phyloP scores from a whole-genome alignment of 306 rosid species.

The Acacia melanoxylon region DNA sequence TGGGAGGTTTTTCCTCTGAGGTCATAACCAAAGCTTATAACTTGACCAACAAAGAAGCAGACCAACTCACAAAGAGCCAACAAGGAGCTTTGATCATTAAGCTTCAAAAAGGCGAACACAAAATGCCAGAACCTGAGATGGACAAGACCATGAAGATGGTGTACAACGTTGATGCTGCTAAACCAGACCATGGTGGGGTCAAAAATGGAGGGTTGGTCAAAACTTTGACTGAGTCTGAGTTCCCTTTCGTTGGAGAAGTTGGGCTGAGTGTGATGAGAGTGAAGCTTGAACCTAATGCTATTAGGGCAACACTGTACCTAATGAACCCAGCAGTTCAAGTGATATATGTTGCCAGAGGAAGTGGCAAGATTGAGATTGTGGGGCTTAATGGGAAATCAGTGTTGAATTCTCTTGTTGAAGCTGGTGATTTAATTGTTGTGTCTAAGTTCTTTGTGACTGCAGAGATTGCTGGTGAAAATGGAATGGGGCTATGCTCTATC shows the following conservation, averaged over 20 bases:
- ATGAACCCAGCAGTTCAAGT: neutral
- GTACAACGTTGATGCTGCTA: slow-evolving; percentile 28
- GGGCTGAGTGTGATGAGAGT: slow-evolving; percentile 30
- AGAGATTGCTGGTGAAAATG: slow-evolving; percentile 36
- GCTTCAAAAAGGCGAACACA: slow-evolving; percentile 17
- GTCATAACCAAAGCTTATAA: slow-evolving; percentile 28
- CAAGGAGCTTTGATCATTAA: slow-evolving; percentile 29
- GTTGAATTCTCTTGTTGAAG: slow-evolving; percentile 24
- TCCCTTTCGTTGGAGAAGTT: slow-evolving; percentile 17
- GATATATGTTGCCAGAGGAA: slow-evolving; percentile 36
- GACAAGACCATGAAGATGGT: slow-evolving; percentile 21
- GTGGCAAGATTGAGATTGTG: slow-evolving; percentile 28
- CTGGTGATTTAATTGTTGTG: slow-evolving; percentile 44
- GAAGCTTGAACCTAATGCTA: slow-evolving; percentile 30
- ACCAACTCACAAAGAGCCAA: slow-evolving; percentile 40
- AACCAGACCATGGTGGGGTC: slow-evolving; percentile 1
- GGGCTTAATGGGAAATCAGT: no score
- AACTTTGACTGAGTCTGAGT: slow-evolving; percentile 28
- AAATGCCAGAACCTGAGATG: slow-evolving; percentile 31
- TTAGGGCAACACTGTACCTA: neutral
- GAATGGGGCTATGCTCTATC: slow-evolving; percentile 41
- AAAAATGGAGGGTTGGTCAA: slow-evolving; percentile 17
- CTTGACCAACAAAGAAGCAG: slow-evolving; percentile 25
- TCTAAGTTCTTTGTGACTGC: slow-evolving; percentile 41
- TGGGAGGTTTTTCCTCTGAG: slow-evolving; percentile 42